phyloP scores from a whole-genome alignment of 257 asterid genomes.

The Vinca minor region DNA sequence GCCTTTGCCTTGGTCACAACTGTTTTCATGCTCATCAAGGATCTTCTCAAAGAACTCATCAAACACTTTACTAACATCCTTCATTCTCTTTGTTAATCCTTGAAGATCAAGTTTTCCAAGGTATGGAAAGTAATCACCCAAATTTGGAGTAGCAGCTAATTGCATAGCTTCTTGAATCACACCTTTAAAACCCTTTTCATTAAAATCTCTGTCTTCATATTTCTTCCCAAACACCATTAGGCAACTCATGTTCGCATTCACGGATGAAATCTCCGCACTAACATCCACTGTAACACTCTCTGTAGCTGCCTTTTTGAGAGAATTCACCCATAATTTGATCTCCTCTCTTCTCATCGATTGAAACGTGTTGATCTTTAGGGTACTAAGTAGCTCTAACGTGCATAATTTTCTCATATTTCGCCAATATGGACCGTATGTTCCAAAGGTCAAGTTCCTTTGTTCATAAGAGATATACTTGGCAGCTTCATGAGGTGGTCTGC shows the following conservation, averaged over 20 bases:
- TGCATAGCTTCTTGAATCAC: too few relatives aligned
- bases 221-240: too few relatives aligned
- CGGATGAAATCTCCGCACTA: too few relatives aligned
- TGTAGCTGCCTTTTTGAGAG: conserved; percentile 13
- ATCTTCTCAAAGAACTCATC: neutral
- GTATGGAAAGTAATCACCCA: neutral
- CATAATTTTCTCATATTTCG: conserved; percentile 47
- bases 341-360: conserved; percentile 37
- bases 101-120: neutral
- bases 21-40: neutral
- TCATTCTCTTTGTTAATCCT: neutral
- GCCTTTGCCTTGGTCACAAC: neutral
- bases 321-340: conserved; percentile 17
- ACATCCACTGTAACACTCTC: neutral
- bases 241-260: too few relatives aligned
- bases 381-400: conserved; percentile 34
- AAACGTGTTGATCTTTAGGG: conserved; percentile 27
- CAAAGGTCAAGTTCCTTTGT: conserved; percentile 5
- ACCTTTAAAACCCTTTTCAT: too few relatives aligned
- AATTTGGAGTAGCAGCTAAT: too few relatives aligned
- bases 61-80: neutral
- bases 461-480: conserved; percentile 30
- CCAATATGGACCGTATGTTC: conserved; percentile 40
- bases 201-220: too few relatives aligned
- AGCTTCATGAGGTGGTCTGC: conserved; percentile 24